Conservation (phyloP, 2,329 filamentous ascomycete species). For the Aureobasidium zeae region DNA sequence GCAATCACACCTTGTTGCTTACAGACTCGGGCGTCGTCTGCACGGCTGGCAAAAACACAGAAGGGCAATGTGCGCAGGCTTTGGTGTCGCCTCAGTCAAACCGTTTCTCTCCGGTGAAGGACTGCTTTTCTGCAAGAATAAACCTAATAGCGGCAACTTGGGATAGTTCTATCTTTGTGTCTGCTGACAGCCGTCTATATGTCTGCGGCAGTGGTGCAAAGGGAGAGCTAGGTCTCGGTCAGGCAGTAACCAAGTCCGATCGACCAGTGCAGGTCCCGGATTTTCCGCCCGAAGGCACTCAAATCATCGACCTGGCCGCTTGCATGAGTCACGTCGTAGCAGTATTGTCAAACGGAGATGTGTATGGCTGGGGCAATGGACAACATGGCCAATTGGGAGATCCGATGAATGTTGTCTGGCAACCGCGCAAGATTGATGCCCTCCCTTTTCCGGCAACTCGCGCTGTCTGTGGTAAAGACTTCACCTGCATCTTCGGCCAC, state of each 20-base stretch:
- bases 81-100: constrained; percentile 18
- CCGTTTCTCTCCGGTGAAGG: neutral
- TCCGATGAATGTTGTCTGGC: constrained; percentile 44
- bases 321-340: constrained; percentile 70
- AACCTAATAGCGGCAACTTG: constrained; percentile 62
- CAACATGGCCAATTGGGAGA: constrained; percentile 75
- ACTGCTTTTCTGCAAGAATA: neutral
- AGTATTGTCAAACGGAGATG: constrained; percentile 64
- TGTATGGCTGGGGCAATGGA: constrained; percentile 82
- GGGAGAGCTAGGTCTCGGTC: constrained; percentile 62
- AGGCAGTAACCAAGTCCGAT: constrained; percentile 20
- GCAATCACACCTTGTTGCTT: constrained; percentile 77
- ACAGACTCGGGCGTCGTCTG: constrained; percentile 51
- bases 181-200: constrained; percentile 46
- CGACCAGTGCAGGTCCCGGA: constrained; percentile 42
- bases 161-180: constrained; percentile 60
- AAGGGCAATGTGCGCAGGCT: constrained; percentile 35
- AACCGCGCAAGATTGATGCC: constrained; percentile 52
- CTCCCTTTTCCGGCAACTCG: constrained; percentile 53
- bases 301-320: constrained; percentile 58
- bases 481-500: constrained; percentile 61
- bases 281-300: constrained; percentile 54
- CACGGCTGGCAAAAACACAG: constrained; percentile 53
- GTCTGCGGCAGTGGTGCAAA: constrained; percentile 57
- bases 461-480: constrained; percentile 74